Evolutionary conservation across 805 yeast species (phyloP), one percentile per base, ranked within the genome.

Genomic region (Maudiozyma pseudohumilis): DNA sequence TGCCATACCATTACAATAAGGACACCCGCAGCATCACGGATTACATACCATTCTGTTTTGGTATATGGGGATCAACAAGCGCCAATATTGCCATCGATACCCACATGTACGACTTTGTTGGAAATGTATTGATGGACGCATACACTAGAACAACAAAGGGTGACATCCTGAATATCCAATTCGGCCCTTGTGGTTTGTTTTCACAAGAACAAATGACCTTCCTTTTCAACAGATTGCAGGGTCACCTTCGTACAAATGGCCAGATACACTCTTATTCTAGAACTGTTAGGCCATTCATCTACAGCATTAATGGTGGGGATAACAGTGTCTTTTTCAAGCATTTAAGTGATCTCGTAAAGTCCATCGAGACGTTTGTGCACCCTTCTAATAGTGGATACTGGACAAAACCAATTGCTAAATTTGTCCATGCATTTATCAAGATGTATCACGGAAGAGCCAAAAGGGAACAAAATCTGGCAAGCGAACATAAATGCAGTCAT

Each of bases 311-410:
- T 16, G 80, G 83, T 0, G 59, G 67, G 3, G 46, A 55, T 29
- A 64, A 68, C n/a, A 68, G 56, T 2, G 65, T 56, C 22, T 66
- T 77, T 18, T 54, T 80, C 47, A 72, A 68, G 17, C 63, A 70
- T 35, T 52, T 89, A 5, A 62, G 65, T 20, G 68, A 75, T 0
- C 62, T 83, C 18, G 48, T 80, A 13, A 75, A 75, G 38, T 75
- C 94, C 0, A 64, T 87, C 7, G 79, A 75, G 44, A 83, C 95
- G 19, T 84, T 80, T 59, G 78, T 77, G 5, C 96, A 92, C 58
- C 98, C 98, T 7, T 87, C 97, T 0, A 88, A 88, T 56, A 59
- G 68, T 12, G 97, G 96, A 0, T 70, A 71, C 15, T 88, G 97
- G 96, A 72, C 94, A 0, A 59, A 70, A 23, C 64, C 78, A 5